Evolutionary conservation across 345 rosid species (phyloP).

Genomic region (Citrus trifoliata): DNA sequence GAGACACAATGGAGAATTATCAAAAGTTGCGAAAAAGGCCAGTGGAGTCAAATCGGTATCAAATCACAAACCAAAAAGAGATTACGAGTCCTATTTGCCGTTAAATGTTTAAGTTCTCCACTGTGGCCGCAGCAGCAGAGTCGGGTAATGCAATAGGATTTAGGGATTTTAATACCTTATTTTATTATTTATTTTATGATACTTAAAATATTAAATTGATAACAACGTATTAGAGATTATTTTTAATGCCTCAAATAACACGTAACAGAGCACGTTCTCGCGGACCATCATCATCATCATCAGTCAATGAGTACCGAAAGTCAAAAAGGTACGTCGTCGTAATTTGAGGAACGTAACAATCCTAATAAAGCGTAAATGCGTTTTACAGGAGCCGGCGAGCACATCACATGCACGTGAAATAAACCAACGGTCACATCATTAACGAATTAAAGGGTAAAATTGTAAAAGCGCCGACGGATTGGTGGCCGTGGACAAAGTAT

Average conservation of each 20-base stretch:
- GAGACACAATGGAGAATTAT: not conserved
- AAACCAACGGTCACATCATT: not conserved
- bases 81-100: too few relatives aligned
- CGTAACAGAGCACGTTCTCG: not conserved
- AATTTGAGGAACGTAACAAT: too few relatives aligned
- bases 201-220: not conserved
- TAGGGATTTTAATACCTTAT: too few relatives aligned
- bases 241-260: not conserved
- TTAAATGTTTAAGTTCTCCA: too few relatives aligned
- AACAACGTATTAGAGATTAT: too few relatives aligned
- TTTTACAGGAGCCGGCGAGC: too few relatives aligned
- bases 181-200: too few relatives aligned
- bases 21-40: not conserved
- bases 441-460: not conserved
- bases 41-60: not conserved
- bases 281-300: not conserved
- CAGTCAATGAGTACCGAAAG: not conserved
- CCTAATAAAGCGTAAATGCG: too few relatives aligned
- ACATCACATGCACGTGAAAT: not conserved
- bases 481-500: not conserved
- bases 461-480: not conserved
- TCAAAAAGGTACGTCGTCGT: not conserved
- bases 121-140: too few relatives aligned
- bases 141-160: too few relatives aligned
- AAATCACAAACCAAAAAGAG: not conserved